Percentiles rank a stretch among this genome's conserved stretches.
Evolutionary conservation across 805 yeast genomes (phyloP).

Genomic region (Candida morakotiae): DNA sequence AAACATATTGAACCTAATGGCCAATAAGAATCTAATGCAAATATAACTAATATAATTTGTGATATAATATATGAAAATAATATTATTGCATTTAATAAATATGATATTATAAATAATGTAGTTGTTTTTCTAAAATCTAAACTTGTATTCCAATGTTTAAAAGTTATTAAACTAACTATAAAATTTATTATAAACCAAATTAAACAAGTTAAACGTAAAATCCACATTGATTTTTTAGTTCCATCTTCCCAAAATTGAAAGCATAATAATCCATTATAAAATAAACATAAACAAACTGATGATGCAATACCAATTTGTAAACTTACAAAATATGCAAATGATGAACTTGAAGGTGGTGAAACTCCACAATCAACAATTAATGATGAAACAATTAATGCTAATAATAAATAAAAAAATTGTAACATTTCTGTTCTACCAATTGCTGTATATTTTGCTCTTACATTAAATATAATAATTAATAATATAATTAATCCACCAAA

Average conservation of each 20-base stretch:
- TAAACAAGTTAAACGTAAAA: constrained; percentile 48
- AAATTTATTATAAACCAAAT: constrained; percentile 63
- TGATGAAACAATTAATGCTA: constrained; percentile 57
- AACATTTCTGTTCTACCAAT: constrained; percentile 89
- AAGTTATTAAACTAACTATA: constrained; percentile 66
- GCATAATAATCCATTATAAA: constrained; percentile 74
- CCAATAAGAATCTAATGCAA: constrained; percentile 77
- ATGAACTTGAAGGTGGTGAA: constrained; percentile 72
- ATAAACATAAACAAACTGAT: constrained; percentile 64
- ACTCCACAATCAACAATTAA: constrained; percentile 90
- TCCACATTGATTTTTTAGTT: constrained; percentile 57
- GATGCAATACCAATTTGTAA: constrained; percentile 73
- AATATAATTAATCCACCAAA: constrained; percentile 66
- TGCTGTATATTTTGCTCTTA: constrained; percentile 86
- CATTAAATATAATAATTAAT: constrained; percentile 68
- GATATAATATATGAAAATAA: constrained; percentile 59
- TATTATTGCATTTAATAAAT: constrained; percentile 66
- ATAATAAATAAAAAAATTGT: constrained; percentile 58
- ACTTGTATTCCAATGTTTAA: constrained; percentile 55
- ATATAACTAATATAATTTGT: constrained; percentile 63
- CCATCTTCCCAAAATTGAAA: constrained; percentile 97
- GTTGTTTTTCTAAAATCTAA: constrained; percentile 51
- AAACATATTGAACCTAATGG: constrained; percentile 79
- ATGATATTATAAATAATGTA: constrained; percentile 68
- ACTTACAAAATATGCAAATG: constrained; percentile 81